Evolutionary conservation across 2,329 filamentous ascomycete genomes (phyloP).

Genomic region (Fonsecaea nubica): DNA sequence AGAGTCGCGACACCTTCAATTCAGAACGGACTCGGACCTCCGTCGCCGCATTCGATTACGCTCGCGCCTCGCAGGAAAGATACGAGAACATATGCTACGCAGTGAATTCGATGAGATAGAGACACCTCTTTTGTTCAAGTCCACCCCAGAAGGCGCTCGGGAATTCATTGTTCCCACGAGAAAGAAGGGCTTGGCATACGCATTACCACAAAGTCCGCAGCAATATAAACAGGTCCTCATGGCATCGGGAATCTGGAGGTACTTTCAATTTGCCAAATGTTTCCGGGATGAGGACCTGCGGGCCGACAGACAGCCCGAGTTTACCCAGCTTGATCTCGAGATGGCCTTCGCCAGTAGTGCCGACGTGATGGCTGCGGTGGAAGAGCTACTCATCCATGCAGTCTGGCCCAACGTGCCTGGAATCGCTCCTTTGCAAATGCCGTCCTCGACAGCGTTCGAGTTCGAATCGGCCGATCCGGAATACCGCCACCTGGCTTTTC

Average conservation of each 20-base stretch:
- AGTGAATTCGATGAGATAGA: slow-evolving; percentile 79
- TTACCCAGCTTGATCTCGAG: slow-evolving; percentile 95
- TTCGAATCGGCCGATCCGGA: slow-evolving; percentile 25
- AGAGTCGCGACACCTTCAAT: slow-evolving; percentile 79
- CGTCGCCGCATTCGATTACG: slow-evolving; percentile 74
- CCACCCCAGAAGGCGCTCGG: slow-evolving; percentile 90
- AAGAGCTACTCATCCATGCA: slow-evolving; percentile 41
- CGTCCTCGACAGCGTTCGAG: slow-evolving; percentile 38
- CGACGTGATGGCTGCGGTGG: slow-evolving; percentile 69
- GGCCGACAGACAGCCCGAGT: slow-evolving; percentile 93
- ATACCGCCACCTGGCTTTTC: slow-evolving; percentile 10
- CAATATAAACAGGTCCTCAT: slow-evolving; percentile 99
- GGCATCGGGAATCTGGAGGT: slow-evolving; percentile 80
- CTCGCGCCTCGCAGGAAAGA: slow-evolving; percentile 63
- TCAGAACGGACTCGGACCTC: slow-evolving; percentile 74
- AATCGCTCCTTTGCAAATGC: slow-evolving; percentile 20
- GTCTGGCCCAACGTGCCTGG: slow-evolving; percentile 34
- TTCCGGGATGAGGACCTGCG: slow-evolving; percentile 94
- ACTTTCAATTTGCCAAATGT: slow-evolving; percentile 92
- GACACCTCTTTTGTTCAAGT: slow-evolving; percentile 95
- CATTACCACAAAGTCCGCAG: slow-evolving; percentile 92
- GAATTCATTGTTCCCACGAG: slow-evolving; percentile 94
- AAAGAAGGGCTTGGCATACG: slow-evolving; percentile 77
- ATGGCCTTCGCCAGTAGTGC: slow-evolving; percentile 81
- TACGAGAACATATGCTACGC: slow-evolving; percentile 61